Evolutionary conservation across 495 filamentous ascomycete species (phyloP).

Genomic region (Zalerion maritima): DNA sequence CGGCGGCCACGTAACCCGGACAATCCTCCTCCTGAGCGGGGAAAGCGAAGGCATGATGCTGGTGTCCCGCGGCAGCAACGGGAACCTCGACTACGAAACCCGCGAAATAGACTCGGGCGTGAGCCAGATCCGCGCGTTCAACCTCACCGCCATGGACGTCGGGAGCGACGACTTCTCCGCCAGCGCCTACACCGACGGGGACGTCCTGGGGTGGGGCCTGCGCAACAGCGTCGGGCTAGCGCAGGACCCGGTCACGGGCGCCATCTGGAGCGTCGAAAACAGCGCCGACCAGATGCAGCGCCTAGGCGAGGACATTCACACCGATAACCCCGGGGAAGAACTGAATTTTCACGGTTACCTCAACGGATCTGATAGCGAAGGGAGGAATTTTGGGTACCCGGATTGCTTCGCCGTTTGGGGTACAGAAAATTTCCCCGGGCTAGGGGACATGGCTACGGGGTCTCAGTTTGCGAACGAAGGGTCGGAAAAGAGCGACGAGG

Average conservation of each 20-base stretch:
- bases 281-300: conserved; percentile 48
- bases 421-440: conserved; percentile 29
- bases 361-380: conserved; percentile 22
- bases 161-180: conserved; percentile 25
- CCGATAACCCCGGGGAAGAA: conserved; percentile 61
- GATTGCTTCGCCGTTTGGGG: conserved; percentile 51
- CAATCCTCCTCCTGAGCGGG: conserved; percentile 40
- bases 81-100: conserved; percentile 43
- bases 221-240: conserved; percentile 56
- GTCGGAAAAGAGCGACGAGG: conserved; percentile 35
- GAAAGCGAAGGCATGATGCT: conserved; percentile 36
- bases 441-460: no score
- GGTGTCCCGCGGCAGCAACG: conserved; percentile 46
- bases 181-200: conserved; percentile 31
- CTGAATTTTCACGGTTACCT: conserved; percentile 56
- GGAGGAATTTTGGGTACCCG: conserved; percentile 54
- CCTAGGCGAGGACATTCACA: conserved; percentile 43
- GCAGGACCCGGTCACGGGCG: conserved; percentile 37
- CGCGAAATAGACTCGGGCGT: conserved; percentile 32
- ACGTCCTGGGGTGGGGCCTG: conserved; percentile 53
- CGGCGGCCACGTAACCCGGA: conserved; percentile 47
- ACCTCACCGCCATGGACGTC: conserved; percentile 29
- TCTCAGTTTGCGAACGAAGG: no score
- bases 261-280: conserved; percentile 60
- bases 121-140: conserved; percentile 53